Conservation (phyloP, 352 stramenopile species). For the Phytophthora constricta region DNA sequence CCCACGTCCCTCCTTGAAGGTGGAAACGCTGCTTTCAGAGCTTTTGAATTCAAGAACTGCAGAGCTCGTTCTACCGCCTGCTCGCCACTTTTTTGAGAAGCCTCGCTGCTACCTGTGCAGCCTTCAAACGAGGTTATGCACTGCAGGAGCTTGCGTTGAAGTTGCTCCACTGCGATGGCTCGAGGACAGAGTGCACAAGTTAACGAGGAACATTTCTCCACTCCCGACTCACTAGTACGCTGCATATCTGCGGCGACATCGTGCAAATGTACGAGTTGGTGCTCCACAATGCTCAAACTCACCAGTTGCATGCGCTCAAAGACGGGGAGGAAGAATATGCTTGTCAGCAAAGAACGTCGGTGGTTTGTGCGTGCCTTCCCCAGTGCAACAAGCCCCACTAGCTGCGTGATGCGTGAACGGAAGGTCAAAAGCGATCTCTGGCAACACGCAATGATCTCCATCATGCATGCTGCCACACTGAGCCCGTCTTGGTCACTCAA, state of each 20-base stretch:
- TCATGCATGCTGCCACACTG: slow-evolving; percentile 66
- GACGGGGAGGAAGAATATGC: slow-evolving; percentile 53
- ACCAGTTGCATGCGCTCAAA: slow-evolving; percentile 54
- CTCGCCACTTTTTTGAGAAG: slow-evolving; percentile 57
- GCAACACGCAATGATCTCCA: slow-evolving; percentile 57
- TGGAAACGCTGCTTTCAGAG: slow-evolving; percentile 34
- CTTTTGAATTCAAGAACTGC: slow-evolving; percentile 57
- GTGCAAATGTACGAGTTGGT: slow-evolving; percentile 57
- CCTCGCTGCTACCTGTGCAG: slow-evolving; percentile 48
- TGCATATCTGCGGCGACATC: slow-evolving; percentile 12
- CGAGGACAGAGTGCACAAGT: slow-evolving; percentile 15
- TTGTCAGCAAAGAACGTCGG: slow-evolving; percentile 60
- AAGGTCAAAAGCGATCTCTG: slow-evolving; percentile 49
- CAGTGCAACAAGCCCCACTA: slow-evolving; percentile 41
- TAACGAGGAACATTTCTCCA: neutral
- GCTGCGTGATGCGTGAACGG: slow-evolving; percentile 35
- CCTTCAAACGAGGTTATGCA: slow-evolving; percentile 77
- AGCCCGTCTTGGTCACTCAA: slow-evolving; percentile 65
- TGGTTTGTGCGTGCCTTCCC: slow-evolving; percentile 67
- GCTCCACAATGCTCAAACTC: slow-evolving; percentile 50
- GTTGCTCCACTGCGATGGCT: slow-evolving; percentile 40
- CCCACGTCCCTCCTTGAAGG: too few relatives aligned
- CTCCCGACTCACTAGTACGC: neutral
- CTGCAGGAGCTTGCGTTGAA: slow-evolving; percentile 70
- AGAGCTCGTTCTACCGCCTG: slow-evolving; percentile 62